Conservation (phyloP, 345 rosid species). For the Gossypium arboreum region DNA sequence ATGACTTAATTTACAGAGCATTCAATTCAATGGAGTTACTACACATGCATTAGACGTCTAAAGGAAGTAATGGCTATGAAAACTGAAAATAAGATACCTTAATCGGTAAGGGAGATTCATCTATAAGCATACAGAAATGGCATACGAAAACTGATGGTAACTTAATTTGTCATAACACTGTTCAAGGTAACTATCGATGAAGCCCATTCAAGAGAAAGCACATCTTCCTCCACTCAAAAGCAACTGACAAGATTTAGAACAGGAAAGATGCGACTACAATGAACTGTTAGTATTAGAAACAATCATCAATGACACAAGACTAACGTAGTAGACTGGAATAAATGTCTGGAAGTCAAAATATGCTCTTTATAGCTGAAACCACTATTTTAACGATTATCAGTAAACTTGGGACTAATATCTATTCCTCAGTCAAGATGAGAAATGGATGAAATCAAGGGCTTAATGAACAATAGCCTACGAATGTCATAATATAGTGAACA, state of each 20-base stretch:
- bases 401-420: neutral
- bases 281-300: neutral
- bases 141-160: neutral
- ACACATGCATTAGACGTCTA: neutral
- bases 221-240: neutral
- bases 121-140: neutral
- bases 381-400: neutral
- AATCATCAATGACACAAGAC: neutral
- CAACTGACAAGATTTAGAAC: neutral
- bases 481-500: neutral
- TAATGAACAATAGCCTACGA: neutral
- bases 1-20: neutral
- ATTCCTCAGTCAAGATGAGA: neutral
- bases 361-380: neutral
- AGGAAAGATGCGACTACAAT: neutral
- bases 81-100: neutral
- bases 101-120: neutral
- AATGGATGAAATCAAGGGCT: neutral
- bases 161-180: neutral
- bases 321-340: neutral
- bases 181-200: neutral
- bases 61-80: neutral
- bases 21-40: neutral
- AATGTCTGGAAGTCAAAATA: neutral
- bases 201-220: neutral